Conservation (phyloP, 2,329 filamentous ascomycete genomes). For the Metarhizium album region DNA sequence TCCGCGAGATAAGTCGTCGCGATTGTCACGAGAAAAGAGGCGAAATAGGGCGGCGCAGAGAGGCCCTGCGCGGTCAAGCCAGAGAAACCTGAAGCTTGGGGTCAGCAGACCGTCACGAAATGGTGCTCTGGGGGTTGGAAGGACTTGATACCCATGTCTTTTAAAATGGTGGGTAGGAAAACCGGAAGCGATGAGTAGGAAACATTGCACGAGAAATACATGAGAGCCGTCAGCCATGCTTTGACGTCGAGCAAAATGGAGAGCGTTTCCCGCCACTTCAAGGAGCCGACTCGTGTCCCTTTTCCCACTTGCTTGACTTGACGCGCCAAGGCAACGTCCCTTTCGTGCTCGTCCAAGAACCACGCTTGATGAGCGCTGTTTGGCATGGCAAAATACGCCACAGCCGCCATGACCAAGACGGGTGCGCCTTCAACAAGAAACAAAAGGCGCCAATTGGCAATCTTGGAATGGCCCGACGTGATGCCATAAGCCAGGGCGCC, state of each 20-base stretch:
- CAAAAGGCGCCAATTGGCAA: constrained; percentile 55
- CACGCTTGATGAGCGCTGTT: constrained; percentile 5
- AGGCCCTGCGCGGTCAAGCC: constrained; percentile 11
- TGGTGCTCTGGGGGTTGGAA: neutral
- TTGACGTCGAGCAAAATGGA: constrained; percentile 23
- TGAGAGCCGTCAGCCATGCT: constrained; percentile 18
- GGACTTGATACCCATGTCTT: constrained; percentile 7
- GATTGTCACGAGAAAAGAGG: constrained; percentile 10
- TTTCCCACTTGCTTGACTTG: constrained; percentile 5
- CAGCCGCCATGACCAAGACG: constrained; percentile 19
- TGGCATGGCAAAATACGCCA: constrained; percentile 19
- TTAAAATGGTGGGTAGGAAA: constrained; percentile 13
- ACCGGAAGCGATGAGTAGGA: constrained; percentile 21
- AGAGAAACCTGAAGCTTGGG: constrained; percentile 9
- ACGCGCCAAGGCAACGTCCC: constrained; percentile 6
- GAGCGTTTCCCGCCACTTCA: constrained; percentile 18
- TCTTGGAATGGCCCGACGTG: constrained; percentile 40
- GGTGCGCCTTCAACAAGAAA: constrained; percentile 42
- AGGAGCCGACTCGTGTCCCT: neutral
- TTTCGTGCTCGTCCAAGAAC: constrained; percentile 12
- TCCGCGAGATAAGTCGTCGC: constrained; percentile 9
- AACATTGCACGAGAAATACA: constrained; percentile 14
- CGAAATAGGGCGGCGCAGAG: constrained; percentile 10
- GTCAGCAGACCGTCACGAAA: neutral
- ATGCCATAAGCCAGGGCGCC: constrained; percentile 56